These are phyloP conservation scores for Ambrosiella xylebori DNA, from an alignment of 2,329 filamentous ascomycete genomes.

Conservation along the genomic window DNA sequence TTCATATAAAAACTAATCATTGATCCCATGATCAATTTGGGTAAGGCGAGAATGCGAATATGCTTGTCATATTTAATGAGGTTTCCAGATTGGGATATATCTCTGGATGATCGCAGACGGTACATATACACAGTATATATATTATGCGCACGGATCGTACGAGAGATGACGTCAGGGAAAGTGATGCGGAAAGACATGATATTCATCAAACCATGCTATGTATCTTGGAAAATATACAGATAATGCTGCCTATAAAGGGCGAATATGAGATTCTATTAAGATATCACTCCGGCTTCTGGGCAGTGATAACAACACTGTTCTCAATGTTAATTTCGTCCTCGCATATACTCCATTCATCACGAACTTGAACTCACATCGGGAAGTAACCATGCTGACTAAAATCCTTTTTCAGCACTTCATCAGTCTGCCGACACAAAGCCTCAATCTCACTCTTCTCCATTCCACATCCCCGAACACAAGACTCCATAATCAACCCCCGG, in stretches of 20 bases:
- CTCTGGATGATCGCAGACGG: neutral
- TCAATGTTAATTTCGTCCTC: neutral
- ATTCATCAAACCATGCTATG: neutral
- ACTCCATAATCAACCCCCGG: neutral
- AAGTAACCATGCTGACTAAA: neutral
- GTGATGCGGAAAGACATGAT: neutral
- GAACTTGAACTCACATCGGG: neutral
- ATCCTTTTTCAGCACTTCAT: neutral
- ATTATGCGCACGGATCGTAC: neutral
- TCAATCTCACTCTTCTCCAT: neutral
- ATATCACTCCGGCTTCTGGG: neutral
- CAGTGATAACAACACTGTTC: neutral
- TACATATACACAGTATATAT: neutral
- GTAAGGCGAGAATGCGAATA: neutral
- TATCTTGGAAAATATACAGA: neutral
- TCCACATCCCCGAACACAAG: neutral
- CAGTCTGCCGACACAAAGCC: neutral
- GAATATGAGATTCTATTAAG: neutral
- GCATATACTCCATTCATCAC: neutral
- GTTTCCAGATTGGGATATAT: neutral
- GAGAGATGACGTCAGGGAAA: neutral
- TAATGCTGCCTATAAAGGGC: too few species aligned
- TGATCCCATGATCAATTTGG: neutral
- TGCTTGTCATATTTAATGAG: neutral
- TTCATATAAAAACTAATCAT: neutral